Evolutionary conservation across 202 grass and related monocot species (phyloP), one percentile per base, ranked within the genome.

Genomic region (Hordeum pubiflorum): DNA sequence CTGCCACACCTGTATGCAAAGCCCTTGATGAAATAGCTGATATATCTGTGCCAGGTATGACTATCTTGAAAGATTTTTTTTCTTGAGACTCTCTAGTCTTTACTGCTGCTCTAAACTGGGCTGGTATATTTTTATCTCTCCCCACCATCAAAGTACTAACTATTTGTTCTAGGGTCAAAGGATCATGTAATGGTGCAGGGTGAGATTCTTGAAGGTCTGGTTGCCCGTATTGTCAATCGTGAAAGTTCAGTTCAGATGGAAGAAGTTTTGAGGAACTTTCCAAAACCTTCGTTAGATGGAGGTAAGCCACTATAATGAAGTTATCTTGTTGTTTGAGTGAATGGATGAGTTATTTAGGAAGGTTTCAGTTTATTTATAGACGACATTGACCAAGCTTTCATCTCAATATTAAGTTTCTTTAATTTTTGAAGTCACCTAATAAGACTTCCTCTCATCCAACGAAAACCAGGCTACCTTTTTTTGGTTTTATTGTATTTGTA

Each of bases 181-280:
- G 92, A 95, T 90, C 95, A 98, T 74, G 84, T 93, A 68, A 72
- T 89, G 56, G 88, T 94, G 56, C 95, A 98, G 75, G 95, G 95
- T 75, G 95, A 98, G 85, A 95, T 98, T 44, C 83, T 98, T 75
- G 95, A 98, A 91, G 95, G 95, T 79, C 81, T 98, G 74, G 95
- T 98, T 85, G 95, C 95, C 43, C 90, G 95, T 78, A 64, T 98
- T 64, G 95, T 98, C 12, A 88, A 77, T 62, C 59, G 74, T 86
- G 88, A 88, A 83, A 98, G 95, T 89, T 91, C 87, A 63, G 52
- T 61, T 44, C 95, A 95, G 43, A 89, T 98, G 84, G 82, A 98
- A 69, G 82, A 95, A 63, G 86, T 91, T 68, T 86, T 98, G 69
- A 93, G 21, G 84, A 91, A 88, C 27, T 98, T 83, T 77, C 77